Percentiles rank a stretch among this genome's conserved stretches.
These are phyloP conservation scores for Akanthomyces uredinophilus DNA, from an alignment of 2,329 filamentous ascomycete genomes.

Conservation along the genomic window DNA sequence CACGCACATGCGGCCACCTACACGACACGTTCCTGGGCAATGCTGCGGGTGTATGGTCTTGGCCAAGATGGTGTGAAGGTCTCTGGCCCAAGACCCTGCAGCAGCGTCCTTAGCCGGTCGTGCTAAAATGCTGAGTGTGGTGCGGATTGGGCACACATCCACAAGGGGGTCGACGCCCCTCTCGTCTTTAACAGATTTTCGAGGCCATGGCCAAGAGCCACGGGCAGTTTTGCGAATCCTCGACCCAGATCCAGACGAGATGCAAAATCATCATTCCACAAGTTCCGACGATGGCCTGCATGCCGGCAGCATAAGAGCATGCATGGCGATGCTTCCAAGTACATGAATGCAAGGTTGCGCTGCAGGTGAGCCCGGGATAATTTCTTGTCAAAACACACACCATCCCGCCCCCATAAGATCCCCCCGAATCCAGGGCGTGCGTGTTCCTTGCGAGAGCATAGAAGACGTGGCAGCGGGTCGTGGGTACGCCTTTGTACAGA, in stretches of 20 bases:
- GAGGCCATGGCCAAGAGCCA: background rate
- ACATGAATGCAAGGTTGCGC: conserved; percentile 3
- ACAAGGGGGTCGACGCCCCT: conserved; percentile 5
- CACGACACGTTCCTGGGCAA: conserved; percentile 22
- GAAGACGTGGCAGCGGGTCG: conserved; percentile 15
- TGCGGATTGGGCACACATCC: conserved; percentile 13
- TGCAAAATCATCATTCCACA: background rate
- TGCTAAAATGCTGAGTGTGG: conserved; percentile 6
- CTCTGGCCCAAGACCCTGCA: conserved; percentile 24
- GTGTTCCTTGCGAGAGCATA: background rate
- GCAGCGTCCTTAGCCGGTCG: conserved; percentile 16
- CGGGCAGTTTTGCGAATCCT: background rate
- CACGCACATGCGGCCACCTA: conserved; percentile 15
- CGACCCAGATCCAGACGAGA: background rate
- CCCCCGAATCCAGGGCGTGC: conserved; percentile 7
- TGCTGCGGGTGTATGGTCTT: conserved; percentile 12
- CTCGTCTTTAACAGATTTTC: background rate
- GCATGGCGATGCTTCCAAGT: background rate
- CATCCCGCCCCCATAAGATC: conserved; percentile 2
- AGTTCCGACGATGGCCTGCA: conserved; percentile 2
- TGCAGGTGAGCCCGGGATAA: conserved; percentile 5
- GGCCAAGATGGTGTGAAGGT: conserved; percentile 16
- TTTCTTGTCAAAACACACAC: background rate
- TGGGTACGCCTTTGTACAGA: conserved; percentile 13
- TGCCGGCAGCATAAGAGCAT: background rate